Evolutionary conservation across 352 stramenopile species (phyloP).

Genomic region (Phytophthora lateralis): DNA sequence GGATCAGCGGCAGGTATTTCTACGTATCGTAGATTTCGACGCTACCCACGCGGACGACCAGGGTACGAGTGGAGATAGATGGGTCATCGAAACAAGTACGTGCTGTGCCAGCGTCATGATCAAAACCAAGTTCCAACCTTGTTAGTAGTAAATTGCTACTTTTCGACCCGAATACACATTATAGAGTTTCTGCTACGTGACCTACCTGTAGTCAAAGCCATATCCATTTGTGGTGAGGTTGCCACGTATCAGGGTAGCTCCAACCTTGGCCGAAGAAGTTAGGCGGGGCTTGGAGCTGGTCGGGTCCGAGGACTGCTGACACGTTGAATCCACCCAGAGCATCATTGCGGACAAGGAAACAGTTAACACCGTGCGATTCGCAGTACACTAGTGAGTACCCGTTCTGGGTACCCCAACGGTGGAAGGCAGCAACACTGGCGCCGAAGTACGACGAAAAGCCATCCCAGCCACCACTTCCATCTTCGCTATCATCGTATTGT

Average conservation of each 20-base stretch:
- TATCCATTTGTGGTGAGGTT: conserved; percentile 51
- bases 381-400: conserved; percentile 81
- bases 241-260: conserved; percentile 48
- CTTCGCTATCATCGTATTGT: conserved; percentile 41
- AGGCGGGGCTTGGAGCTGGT: conserved; percentile 50
- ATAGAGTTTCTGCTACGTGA: background rate
- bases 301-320: conserved; percentile 37
- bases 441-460: conserved; percentile 62
- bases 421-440: conserved; percentile 53
- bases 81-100: conserved; percentile 81
- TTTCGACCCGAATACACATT: conserved; percentile 2
- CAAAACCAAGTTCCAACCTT: conserved; percentile 28
- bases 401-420: conserved; percentile 42
- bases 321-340: conserved; percentile 41
- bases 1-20: conserved; percentile 69
- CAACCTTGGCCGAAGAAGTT: conserved; percentile 77
- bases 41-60: background rate
- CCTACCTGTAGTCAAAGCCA: conserved; percentile 44
- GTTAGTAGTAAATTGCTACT: background rate
- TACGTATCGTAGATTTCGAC: conserved; percentile 35
- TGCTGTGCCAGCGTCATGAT: conserved; percentile 81
- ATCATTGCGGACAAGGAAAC: conserved; percentile 69
- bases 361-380: conserved; percentile 79
- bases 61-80: conserved; percentile 25
- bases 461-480: conserved; percentile 52